A percentile compares a stretch with the other conserved stretches of the same genome.
These are phyloP conservation scores for Gliomastix tumulicola DNA, from an alignment of 2,329 filamentous ascomycete genomes.

Conservation along the genomic window DNA sequence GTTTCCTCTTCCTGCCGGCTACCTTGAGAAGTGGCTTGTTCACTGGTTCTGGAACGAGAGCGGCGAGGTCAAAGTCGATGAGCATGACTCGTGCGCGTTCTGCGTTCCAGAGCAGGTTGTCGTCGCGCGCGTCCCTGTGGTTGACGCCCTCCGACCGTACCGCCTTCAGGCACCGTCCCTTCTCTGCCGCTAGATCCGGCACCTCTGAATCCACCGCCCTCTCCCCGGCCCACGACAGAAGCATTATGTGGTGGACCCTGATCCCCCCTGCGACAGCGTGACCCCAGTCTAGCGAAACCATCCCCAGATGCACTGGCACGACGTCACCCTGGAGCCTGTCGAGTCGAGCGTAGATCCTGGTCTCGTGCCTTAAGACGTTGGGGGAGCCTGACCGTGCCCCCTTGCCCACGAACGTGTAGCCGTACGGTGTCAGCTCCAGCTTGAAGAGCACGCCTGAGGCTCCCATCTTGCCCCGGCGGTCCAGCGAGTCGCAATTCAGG, in stretches of 20 bases:
- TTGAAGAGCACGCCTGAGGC: conserved; percentile 30
- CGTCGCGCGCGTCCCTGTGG: conserved; percentile 14
- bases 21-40: no score
- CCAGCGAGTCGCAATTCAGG: conserved; percentile 5
- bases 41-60: no score
- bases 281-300: neutral
- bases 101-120: conserved; percentile 17
- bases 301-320: conserved; percentile 29
- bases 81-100: conserved; percentile 16
- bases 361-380: conserved; percentile 27
- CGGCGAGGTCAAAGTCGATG: conserved; percentile 18
- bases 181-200: no score
- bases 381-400: conserved; percentile 17
- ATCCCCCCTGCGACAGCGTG: neutral
- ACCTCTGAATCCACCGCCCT: conserved; percentile 15
- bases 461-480: conserved; percentile 17
- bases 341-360: conserved; percentile 24
- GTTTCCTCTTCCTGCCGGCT: no score
- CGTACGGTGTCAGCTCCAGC: conserved; percentile 28
- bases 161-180: no score
- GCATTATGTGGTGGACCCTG: neutral
- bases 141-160: no score
- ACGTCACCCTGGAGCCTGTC: conserved; percentile 19
- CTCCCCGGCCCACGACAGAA: conserved; percentile 17
- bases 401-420: conserved; percentile 36